Base-by-base conservation (phyloP, 2,329 filamentous ascomycete species). In the Coniella vitis region DNA sequence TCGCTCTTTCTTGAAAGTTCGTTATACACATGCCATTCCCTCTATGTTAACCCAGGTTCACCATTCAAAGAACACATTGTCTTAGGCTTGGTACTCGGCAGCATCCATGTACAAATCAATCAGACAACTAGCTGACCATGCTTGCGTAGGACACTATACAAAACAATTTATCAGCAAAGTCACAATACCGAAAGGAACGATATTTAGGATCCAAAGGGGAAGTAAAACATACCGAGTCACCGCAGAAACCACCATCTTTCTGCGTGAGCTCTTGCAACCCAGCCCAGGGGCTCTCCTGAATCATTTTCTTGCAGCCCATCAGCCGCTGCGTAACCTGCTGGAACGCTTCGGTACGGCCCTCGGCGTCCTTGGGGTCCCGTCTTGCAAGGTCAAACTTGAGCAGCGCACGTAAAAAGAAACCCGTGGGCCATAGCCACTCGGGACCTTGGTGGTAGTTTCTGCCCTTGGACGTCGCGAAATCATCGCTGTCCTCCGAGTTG, bases 381-480 rank as follows among this genome's bases (percentile, higher is more conserved):
- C 90, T 76, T 71, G 78, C 76, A 43, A 97, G 71, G 63, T 96
- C 90, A 61, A 97, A 97, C 65, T 90, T 87, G 55, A 98, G 76
- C 56, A 98, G 72, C 1, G 93, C 93, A 42, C 94, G 83, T 19
- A 96, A 74, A 75, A 95, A 98, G 73, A 90, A 98, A 4, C 93
- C 93, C 1, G 89, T 91, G 0, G 91, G 94, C 93, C 93, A 98
- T 20, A 96, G 71, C 93, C 93, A 98, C 66, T 98, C 93, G 0
- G 93, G 94, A 4, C 93, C 93, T 66, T 97, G 91, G 66, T 98
- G 93, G 69, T 98, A 98, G 68, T 97, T 98, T 49, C 93, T 79
- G 43, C 93, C 93, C 68, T 97, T 97, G 58, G 86, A 83, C 0
- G 91, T 97, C 10, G 87, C 80, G 61, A 96, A 97, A 65, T 97